These are phyloP conservation scores for Russula olivacea DNA, from an alignment of 768 basidiomycete species.

Conservation along the genomic window DNA sequence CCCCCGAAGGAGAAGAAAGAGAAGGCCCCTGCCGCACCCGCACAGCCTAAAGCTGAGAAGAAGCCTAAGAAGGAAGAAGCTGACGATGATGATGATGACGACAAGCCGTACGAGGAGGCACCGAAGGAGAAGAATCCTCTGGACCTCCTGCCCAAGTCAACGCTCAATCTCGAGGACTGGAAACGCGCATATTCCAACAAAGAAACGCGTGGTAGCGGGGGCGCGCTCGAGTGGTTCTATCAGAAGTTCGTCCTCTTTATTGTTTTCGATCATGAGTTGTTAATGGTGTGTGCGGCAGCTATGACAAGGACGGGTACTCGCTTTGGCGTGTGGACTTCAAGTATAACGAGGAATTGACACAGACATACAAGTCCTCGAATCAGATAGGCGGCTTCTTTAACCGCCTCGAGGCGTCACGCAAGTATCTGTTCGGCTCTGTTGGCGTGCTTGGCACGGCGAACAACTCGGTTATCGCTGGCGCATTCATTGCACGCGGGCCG, in stretches of 20 bases:
- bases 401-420: conserved; percentile 94
- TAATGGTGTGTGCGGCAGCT: conserved; percentile 42
- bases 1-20: conserved; percentile 45
- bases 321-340: conserved; percentile 93
- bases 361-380: conserved; percentile 92
- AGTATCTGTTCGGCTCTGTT: conserved; percentile 90
- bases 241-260: conserved; percentile 56
- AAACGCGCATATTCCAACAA: conserved; percentile 97
- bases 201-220: conserved; percentile 82
- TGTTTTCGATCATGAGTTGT: background rate
- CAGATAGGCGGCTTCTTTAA: conserved; percentile 95
- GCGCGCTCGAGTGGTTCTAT: conserved; percentile 95
- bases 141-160: conserved; percentile 82
- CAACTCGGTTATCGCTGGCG: conserved; percentile 77
- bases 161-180: conserved; percentile 92
- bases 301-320: conserved; percentile 85
- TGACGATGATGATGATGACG: conserved; percentile 71
- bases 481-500: conserved; percentile 75
- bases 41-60: conserved; percentile 54
- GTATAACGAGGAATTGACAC: conserved; percentile 90
- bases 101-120: conserved; percentile 60
- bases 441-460: conserved; percentile 83
- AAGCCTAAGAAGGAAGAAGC: conserved; percentile 51
- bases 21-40: conserved; percentile 30
- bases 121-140: conserved; percentile 95